phyloP scores from a whole-genome alignment of 2,329 filamentous ascomycete species.

The Dryadomyces quercivorus region DNA sequence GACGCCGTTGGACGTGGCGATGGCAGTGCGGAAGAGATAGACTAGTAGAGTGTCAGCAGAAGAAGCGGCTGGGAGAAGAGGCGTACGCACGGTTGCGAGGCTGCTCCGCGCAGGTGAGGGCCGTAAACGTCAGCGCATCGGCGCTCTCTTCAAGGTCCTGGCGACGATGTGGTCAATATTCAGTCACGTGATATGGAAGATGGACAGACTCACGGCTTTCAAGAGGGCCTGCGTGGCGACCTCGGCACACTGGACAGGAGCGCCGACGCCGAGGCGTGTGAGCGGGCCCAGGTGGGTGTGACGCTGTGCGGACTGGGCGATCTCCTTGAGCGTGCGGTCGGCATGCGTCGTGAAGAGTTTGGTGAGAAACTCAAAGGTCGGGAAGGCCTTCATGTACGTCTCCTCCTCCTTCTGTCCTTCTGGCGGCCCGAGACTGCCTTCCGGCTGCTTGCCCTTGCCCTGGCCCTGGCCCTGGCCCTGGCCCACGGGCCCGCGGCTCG shows the following conservation, averaged over 20 bases:
- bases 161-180: neutral
- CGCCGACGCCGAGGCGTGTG: constrained; percentile 30
- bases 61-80: neutral
- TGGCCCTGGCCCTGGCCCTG: no score
- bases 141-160: constrained; percentile 20
- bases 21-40: constrained; percentile 40
- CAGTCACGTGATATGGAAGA: constrained; percentile 3
- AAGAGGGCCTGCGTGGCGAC: constrained; percentile 37
- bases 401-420: constrained; percentile 22
- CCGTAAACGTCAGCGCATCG: constrained; percentile 24
- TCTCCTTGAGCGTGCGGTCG: constrained; percentile 49
- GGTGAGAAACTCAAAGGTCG: constrained; percentile 52
- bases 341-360: constrained; percentile 45
- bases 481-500: neutral
- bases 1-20: constrained; percentile 46
- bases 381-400: constrained; percentile 36
- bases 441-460: constrained; percentile 11
- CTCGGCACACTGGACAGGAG: constrained; percentile 39
- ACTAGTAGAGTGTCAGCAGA: constrained; percentile 25
- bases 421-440: constrained; percentile 13
- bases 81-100: constrained; percentile 22
- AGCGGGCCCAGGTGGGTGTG: constrained; percentile 55
- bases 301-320: constrained; percentile 57
- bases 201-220: constrained; percentile 17
- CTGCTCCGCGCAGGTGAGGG: constrained; percentile 12